A percentile compares a stretch with the other conserved stretches of the same genome.
phyloP scores from a whole-genome alignment of 176 grass and related monocot species.

The Oryza brachyantha region DNA sequence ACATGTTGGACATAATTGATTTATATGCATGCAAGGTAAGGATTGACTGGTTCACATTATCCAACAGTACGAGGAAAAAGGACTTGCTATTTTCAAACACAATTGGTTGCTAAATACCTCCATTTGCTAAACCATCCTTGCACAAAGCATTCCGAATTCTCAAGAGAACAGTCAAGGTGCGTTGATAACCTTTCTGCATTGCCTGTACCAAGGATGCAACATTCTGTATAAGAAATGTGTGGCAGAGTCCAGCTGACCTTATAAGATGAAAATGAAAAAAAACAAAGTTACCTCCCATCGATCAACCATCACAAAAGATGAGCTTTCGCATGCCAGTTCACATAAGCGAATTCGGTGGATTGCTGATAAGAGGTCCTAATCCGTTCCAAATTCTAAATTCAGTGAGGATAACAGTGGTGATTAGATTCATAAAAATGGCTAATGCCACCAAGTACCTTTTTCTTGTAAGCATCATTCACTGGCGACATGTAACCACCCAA shows the following conservation, averaged over 20 bases:
- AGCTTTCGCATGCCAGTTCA: conserved; percentile 63
- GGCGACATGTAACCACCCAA: conserved; percentile 83
- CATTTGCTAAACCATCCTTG: conserved; percentile 32
- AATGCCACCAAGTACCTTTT: conserved; percentile 46
- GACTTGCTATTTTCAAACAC: not conserved
- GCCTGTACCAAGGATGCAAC: conserved; percentile 38
- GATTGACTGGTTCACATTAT: not conserved
- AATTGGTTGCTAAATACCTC: conserved; percentile 39
- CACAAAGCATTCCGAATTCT: conserved; percentile 50
- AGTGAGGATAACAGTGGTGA: not conserved
- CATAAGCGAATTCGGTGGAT: conserved; percentile 57
- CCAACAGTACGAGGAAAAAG: not conserved
- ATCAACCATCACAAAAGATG: conserved; percentile 85
- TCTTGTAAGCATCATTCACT: conserved; percentile 86
- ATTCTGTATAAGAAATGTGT: not conserved
- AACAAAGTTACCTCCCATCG: conserved; percentile 75
- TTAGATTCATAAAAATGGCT: not conserved
- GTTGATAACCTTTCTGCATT: conserved; percentile 66
- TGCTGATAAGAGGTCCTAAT: conserved; percentile 61
- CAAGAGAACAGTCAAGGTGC: conserved; percentile 63
- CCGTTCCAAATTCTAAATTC: conserved; percentile 7
- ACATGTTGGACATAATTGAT: not conserved
- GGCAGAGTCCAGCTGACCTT: not conserved
- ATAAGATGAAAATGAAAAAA: not conserved
- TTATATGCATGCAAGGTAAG: not conserved